phyloP scores from a whole-genome alignment of 192 early-diverging fungal genomes.

The Podila minutissima region DNA sequence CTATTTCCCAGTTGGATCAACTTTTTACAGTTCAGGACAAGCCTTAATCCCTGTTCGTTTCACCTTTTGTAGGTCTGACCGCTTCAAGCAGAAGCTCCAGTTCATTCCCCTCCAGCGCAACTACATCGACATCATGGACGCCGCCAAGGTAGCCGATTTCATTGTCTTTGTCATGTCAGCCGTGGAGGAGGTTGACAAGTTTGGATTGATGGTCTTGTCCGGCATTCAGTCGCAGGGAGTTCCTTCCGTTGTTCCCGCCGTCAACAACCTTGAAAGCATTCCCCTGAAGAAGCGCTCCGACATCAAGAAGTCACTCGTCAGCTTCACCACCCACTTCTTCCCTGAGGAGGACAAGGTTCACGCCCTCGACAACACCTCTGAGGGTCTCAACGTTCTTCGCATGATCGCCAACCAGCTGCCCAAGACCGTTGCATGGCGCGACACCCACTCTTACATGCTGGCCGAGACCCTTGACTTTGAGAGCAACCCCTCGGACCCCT shows the following conservation, averaged over 20 bases:
- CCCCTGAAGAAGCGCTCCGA: slow-evolving; percentile 73
- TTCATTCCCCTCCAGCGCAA: slow-evolving; percentile 82
- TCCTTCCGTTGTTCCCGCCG: slow-evolving; percentile 74
- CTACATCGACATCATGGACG: slow-evolving; percentile 88
- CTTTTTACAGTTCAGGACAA: too few species aligned
- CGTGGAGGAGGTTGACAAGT: slow-evolving; percentile 90
- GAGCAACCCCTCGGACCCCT: slow-evolving; percentile 58
- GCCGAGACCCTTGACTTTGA: slow-evolving; percentile 81
- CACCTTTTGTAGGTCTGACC: slow-evolving; percentile 57
- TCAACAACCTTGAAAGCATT: slow-evolving; percentile 75
- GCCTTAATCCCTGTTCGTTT: too few species aligned
- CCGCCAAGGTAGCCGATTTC: slow-evolving; percentile 92
- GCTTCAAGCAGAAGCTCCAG: slow-evolving; percentile 93
- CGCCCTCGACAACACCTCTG: slow-evolving; percentile 67
- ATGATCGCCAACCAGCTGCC: slow-evolving; percentile 82
- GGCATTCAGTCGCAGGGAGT: slow-evolving; percentile 92
- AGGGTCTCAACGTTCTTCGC: slow-evolving; percentile 74
- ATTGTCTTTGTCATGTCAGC: slow-evolving; percentile 89
- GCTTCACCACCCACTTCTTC: slow-evolving; percentile 90
- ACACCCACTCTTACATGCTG: slow-evolving; percentile 87
- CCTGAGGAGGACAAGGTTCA: slow-evolving; percentile 82
- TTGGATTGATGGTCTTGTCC: slow-evolving; percentile 86
- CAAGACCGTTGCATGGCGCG: slow-evolving; percentile 85
- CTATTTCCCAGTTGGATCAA: background rate
- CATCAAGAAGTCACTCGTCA: slow-evolving; percentile 86